A percentile compares a stretch with the other conserved stretches of the same genome.
Conservation (phyloP, 2,329 filamentous ascomycete species). For the Zarea fungicola region DNA sequence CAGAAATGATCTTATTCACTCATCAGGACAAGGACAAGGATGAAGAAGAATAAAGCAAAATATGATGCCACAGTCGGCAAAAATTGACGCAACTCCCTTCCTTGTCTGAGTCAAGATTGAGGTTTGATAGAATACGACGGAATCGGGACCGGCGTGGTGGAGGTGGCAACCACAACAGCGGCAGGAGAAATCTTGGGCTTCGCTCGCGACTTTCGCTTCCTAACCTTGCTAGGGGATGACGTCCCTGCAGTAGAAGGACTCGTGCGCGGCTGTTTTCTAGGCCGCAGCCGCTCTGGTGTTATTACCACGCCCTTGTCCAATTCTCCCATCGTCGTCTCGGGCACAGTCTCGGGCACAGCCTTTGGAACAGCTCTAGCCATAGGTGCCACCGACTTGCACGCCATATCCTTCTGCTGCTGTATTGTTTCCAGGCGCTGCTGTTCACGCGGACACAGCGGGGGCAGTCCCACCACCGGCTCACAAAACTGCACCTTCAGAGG, state of each 20-base stretch:
- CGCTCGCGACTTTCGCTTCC: not conserved
- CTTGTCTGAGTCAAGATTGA: not conserved
- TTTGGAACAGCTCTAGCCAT: too few relatives aligned
- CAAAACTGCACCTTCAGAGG: slow-evolving; percentile 2
- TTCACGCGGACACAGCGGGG: slow-evolving; percentile 10
- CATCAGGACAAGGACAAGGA: not conserved
- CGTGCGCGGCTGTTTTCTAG: too few relatives aligned
- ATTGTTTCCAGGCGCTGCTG: not conserved
- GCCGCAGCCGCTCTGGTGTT: not conserved
- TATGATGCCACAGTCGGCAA: too few relatives aligned
- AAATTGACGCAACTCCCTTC: not conserved
- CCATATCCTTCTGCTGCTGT: not conserved
- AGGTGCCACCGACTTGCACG: not conserved
- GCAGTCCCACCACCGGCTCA: slow-evolving; percentile 5
- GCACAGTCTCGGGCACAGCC: not conserved
- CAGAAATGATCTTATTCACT: not conserved
- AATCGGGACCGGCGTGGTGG: too few relatives aligned
- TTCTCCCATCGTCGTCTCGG: not conserved
- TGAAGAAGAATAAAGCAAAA: not conserved
- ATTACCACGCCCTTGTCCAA: not conserved
- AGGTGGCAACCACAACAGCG: not conserved
- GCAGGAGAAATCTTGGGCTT: not conserved
- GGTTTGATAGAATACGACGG: too few relatives aligned
- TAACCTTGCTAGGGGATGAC: not conserved
- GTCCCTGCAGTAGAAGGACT: not conserved